phyloP scores from a whole-genome alignment of 2,329 filamentous ascomycete species.

The Shiraia bambusicola region DNA sequence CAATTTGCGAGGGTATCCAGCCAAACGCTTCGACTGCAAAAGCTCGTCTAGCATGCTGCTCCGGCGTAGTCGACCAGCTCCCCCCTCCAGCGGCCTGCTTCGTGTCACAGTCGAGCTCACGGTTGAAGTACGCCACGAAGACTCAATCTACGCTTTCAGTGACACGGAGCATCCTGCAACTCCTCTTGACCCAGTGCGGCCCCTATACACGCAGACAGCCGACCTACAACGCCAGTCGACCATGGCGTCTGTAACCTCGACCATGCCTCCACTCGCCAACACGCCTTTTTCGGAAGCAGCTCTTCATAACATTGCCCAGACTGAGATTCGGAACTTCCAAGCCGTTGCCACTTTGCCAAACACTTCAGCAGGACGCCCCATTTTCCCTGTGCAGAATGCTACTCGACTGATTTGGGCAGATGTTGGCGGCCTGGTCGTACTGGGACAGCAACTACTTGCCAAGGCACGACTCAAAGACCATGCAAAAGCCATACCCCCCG shows the following conservation, averaged over 20 bases:
- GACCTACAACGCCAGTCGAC: too few relatives aligned
- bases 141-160: neutral
- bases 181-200: too few relatives aligned
- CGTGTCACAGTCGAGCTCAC: neutral
- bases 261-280: neutral
- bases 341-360: neutral
- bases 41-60: neutral
- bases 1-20: too few relatives aligned
- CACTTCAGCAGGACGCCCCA: neutral
- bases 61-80: too few relatives aligned
- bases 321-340: neutral
- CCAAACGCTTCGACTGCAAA: neutral
- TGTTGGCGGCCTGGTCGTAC: neutral
- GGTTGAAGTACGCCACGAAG: neutral
- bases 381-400: neutral
- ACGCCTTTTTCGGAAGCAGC: neutral
- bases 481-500: neutral
- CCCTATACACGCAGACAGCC: too few relatives aligned
- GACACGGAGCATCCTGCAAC: neutral
- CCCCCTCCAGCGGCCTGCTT: too few relatives aligned
- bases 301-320: neutral
- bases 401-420: neutral
- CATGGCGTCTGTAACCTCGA: neutral
- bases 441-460: neutral
- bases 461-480: neutral